These are phyloP conservation scores for Cichorium intybus DNA, from an alignment of 140 eudicot species.

Conservation along the genomic window DNA sequence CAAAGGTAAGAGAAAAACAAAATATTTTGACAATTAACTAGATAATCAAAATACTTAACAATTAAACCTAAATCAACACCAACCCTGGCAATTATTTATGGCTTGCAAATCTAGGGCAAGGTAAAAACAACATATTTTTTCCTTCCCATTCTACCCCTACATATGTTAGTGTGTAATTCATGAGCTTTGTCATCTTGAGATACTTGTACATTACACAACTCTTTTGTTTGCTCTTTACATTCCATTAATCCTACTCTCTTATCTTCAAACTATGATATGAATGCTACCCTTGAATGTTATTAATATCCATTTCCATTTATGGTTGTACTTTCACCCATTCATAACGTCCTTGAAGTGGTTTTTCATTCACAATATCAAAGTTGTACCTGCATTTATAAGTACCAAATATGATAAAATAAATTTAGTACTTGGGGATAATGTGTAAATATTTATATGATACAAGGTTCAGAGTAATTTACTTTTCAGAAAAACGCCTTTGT, in stretches of 20 bases:
- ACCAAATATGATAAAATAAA: not conserved
- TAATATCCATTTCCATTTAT: conserved; percentile 19
- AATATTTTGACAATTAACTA: not conserved
- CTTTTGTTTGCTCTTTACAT: conserved; percentile 28
- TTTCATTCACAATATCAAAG: conserved; percentile 68
- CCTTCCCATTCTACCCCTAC: conserved; percentile 40
- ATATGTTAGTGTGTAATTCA: conserved; percentile 45
- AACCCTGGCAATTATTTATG: conserved; percentile 38
- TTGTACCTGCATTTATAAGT: conserved; percentile 61
- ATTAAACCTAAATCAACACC: conserved; percentile 14
- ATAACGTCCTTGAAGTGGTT: conserved; percentile 75
- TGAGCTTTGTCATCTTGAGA: conserved; percentile 34
- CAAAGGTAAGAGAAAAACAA: not conserved
- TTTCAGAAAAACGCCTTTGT: conserved; percentile 66
- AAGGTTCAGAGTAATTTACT: conserved; percentile 42
- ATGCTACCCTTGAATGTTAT: conserved; percentile 17
- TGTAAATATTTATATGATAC: no score
- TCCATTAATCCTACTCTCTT: conserved; percentile 30
- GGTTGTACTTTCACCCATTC: conserved; percentile 73
- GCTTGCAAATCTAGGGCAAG: conserved; percentile 33
- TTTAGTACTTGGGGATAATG: no score
- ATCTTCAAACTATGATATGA: conserved; percentile 23
- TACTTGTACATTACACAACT: conserved; percentile 40
- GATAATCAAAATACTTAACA: not conserved
- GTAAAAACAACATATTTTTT: conserved; percentile 15